Base-by-base conservation (phyloP, 179 eudicot genomes). In the Amaranthus tricolor region DNA sequence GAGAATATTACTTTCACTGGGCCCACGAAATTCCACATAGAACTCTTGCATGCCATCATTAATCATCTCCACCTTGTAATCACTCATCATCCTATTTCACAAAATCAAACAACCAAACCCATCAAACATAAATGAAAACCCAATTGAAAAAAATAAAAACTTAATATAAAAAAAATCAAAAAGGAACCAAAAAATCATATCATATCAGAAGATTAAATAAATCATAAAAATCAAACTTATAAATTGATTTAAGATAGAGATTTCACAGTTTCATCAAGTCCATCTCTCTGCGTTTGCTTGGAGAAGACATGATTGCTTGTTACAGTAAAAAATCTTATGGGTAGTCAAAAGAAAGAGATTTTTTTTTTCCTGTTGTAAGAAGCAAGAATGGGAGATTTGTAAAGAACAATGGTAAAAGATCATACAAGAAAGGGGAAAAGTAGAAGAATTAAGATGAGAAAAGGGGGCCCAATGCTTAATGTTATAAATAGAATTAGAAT, bases 201-300 rank as follows among this genome's bases (percentile, higher is more conserved):
- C 14, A 47, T 9, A 40, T 6, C 3, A 58, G 9, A 72, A 72
- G 56, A 15, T 52, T 16, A 50, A 21, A 57, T 9, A 66, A 53
- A 40, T 6, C 16, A 60, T 7, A 52, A 20, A 20, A 9, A 31
- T 31, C 40, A 31, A 31, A 31, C 40, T 31, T 31, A 31, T 31
- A 31, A 31, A 68, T 11, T 44, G 45, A 51, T 12, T 12, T 16
- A 68, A 19, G 7, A 13, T 20, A 58, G 15, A 68, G 66, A 21
- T 24, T 16, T 55, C 40, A 92, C 97, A 90, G 82, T 85, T 90
- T 93, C 96, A 90, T 90, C 82, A 90, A 77, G 79, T 93, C 97
- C 90, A 86, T 89, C 63, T 93, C 97, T 70, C 92, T 77, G 77
- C 97, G 81, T 81, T 92, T 92, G 88, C 87, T 88, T 70, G 96